Conservation (phyloP, 2,329 filamentous ascomycete genomes). For the Colletotrichum sojae region DNA sequence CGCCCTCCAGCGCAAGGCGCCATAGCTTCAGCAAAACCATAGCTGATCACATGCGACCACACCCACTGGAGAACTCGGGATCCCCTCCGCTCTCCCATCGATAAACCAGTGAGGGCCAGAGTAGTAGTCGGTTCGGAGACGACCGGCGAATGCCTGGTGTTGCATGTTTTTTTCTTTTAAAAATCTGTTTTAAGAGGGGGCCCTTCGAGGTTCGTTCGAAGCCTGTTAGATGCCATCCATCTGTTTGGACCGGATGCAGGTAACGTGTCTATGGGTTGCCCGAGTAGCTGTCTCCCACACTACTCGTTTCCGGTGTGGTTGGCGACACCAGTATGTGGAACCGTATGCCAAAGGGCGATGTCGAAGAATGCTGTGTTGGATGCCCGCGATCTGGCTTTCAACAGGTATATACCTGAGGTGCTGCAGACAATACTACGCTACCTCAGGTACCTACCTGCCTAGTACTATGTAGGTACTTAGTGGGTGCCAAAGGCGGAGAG, state of each 20-base stretch:
- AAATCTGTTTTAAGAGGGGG: too few species aligned
- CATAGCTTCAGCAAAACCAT: neutral
- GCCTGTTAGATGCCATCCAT: too few species aligned
- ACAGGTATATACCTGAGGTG: too few species aligned
- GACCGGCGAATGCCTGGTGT: constrained; percentile 39
- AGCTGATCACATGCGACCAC: constrained; percentile 31
- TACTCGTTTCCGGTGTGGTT: neutral
- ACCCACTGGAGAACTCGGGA: constrained; percentile 39
- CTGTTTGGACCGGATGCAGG: too few species aligned
- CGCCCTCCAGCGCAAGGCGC: neutral
- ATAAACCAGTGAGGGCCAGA: constrained; percentile 40
- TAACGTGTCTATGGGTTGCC: neutral
- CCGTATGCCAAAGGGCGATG: neutral
- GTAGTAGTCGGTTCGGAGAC: constrained; percentile 40
- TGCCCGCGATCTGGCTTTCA: too few species aligned
- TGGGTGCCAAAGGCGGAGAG: neutral
- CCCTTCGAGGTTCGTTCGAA: neutral
- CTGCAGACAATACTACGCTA: too few species aligned
- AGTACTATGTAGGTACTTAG: too few species aligned
- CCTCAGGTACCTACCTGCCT: too few species aligned
- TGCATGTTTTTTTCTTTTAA: constrained; percentile 27
- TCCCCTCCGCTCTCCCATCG: constrained; percentile 41
- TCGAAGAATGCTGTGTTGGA: neutral
- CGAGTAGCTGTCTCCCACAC: constrained; percentile 2
- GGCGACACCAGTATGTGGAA: neutral